These are phyloP conservation scores for Carex parvula DNA, from an alignment of 176 grass and related monocot genomes.

Conservation along the genomic window DNA sequence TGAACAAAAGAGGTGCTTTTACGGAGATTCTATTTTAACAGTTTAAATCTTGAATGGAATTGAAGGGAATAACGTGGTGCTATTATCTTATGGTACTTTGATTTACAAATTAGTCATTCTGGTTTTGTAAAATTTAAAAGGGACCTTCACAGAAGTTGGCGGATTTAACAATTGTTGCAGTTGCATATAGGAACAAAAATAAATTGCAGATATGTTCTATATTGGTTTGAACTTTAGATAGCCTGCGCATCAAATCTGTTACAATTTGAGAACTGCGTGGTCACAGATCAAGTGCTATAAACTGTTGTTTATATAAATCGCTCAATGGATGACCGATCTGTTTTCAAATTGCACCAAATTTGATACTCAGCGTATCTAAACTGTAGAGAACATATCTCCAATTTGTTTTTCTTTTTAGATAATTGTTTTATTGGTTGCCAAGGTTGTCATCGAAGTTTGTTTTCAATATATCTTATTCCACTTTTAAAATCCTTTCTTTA, in stretches of 20 bases:
- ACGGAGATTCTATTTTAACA: not conserved
- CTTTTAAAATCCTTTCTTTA: not conserved
- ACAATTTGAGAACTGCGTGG: not conserved
- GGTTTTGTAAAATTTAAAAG: not conserved
- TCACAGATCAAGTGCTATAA: not conserved
- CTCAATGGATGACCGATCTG: not conserved
- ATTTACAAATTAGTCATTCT: not conserved
- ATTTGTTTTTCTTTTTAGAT: not conserved
- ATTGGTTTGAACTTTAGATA: not conserved
- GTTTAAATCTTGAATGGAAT: not conserved
- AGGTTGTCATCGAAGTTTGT: not conserved
- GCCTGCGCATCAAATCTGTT: not conserved
- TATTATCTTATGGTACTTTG: not conserved
- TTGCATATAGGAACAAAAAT: not conserved
- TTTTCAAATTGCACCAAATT: not conserved
- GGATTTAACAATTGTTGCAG: not conserved
- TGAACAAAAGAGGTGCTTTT: not conserved
- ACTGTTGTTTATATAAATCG: not conserved
- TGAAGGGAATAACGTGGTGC: not conserved
- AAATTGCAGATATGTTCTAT: not conserved
- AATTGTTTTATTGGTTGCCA: not conserved
- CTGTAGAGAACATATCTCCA: not conserved
- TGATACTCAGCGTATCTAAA: not conserved
- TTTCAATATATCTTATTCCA: not conserved
- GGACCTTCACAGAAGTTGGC: not conserved